A percentile compares a stretch with the other conserved stretches of the same genome.
Conservation (phyloP, 1,284 basidiomycete genomes). For the Phenoliferia sp. region DNA sequence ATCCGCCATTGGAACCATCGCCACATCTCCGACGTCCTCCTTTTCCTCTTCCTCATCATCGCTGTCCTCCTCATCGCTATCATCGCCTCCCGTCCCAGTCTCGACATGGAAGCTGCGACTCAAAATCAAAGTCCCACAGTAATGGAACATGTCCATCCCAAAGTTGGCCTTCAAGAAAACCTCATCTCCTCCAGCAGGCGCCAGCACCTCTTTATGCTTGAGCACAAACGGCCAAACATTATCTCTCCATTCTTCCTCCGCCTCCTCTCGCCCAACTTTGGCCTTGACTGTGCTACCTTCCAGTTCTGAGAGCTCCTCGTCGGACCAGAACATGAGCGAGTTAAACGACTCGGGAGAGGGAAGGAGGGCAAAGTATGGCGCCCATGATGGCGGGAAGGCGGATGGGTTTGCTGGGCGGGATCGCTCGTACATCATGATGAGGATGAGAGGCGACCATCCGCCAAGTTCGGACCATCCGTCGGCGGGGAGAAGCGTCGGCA, state of each 20-base stretch:
- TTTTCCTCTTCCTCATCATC: constrained; percentile 51
- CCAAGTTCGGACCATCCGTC: constrained; percentile 54
- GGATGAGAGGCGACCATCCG: constrained; percentile 82
- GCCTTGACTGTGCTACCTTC: constrained; percentile 79
- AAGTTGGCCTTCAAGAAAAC: constrained; percentile 45
- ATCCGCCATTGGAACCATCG: constrained; percentile 97
- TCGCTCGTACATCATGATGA: constrained; percentile 90
- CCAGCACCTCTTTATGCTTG: constrained; percentile 58
- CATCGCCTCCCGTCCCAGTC: constrained; percentile 41
- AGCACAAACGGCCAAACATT: constrained; percentile 48
- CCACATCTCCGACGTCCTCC: constrained; percentile 65
- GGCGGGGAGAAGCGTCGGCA: constrained; percentile 57
- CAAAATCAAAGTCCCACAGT: constrained; percentile 88
- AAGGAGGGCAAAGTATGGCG: constrained; percentile 44
- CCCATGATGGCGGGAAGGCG: constrained; percentile 35
- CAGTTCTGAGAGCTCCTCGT: constrained; percentile 68
- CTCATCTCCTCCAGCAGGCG: neutral
- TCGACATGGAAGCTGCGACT: constrained; percentile 80
- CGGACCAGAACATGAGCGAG: constrained; percentile 93
- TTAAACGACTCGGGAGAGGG: constrained; percentile 61
- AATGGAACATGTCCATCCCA: constrained; percentile 68
- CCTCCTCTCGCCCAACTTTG: constrained; percentile 81
- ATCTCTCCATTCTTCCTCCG: constrained; percentile 63
- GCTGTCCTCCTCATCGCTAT: constrained; percentile 39
- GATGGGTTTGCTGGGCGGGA: constrained; percentile 37